Percentiles rank a stretch among this genome's conserved stretches.
These are phyloP conservation scores for Fusarium abutilonis DNA, from an alignment of 2,329 filamentous ascomycete genomes.

Conservation along the genomic window DNA sequence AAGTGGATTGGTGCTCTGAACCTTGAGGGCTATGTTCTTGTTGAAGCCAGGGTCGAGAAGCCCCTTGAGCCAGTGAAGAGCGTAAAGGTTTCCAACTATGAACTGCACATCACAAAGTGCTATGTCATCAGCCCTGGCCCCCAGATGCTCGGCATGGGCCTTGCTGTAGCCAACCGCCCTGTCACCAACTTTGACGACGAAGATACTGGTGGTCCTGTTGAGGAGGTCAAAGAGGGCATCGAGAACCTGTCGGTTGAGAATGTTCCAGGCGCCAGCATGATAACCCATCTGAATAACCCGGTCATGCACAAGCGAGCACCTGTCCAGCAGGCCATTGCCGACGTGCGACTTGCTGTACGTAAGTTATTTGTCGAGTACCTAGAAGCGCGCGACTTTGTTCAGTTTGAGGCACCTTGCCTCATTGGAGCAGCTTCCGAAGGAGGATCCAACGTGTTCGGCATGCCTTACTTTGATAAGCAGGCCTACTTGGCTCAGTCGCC, in stretches of 20 bases:
- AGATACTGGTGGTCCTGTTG: conserved; percentile 47
- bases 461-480: conserved; percentile 88
- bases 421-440: conserved; percentile 92
- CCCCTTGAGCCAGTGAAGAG: conserved; percentile 90
- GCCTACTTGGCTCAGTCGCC: conserved; percentile 84
- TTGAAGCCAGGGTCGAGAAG: conserved; percentile 83
- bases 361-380: conserved; percentile 6
- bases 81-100: conserved; percentile 79
- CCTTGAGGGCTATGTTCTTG: conserved; percentile 82
- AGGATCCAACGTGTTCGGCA: conserved; percentile 88
- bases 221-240: conserved; percentile 57
- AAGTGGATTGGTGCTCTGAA: conserved; percentile 84
- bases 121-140: conserved; percentile 77
- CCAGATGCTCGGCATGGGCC: conserved; percentile 65
- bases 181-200: conserved; percentile 70
- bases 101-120: conserved; percentile 88
- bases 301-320: conserved; percentile 92
- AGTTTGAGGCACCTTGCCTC: conserved; percentile 89
- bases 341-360: conserved; percentile 29
- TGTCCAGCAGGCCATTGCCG: conserved; percentile 82
- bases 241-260: conserved; percentile 44
- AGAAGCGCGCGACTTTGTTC: conserved; percentile 73
- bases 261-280: conserved; percentile 63
- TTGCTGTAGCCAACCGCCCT: conserved; percentile 64
- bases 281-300: conserved; percentile 88